Evolutionary conservation across 2,329 filamentous ascomycete species (phyloP).

Genomic region (Fusarium chlamydosporum): DNA sequence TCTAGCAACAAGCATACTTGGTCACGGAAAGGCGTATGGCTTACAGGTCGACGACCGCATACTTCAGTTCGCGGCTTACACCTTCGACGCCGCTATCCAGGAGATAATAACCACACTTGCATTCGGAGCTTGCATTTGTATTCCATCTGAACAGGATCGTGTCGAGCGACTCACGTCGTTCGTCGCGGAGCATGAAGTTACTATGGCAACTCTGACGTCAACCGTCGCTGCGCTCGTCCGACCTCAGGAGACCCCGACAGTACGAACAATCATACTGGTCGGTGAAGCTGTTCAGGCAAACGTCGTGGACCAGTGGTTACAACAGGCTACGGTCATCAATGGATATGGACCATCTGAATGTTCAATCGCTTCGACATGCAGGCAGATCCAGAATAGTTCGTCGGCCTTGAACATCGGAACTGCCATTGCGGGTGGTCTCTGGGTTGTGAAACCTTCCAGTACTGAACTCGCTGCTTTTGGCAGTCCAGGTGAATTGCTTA

Average conservation of each 20-base stretch:
- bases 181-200: background rate
- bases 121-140: conserved; percentile 8
- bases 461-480: conserved; percentile 10
- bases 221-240: conserved; percentile 6
- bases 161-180: conserved; percentile 5
- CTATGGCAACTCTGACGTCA: conserved; percentile 5
- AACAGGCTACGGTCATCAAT: conserved; percentile 7
- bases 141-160: conserved; percentile 9
- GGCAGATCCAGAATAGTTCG: conserved; percentile 2
- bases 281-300: conserved; percentile 14
- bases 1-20: conserved; percentile 8
- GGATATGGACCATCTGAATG: conserved; percentile 15
- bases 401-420: conserved; percentile 11
- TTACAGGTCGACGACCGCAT: background rate
- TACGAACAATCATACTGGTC: conserved; percentile 8
- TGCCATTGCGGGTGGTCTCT: conserved; percentile 11
- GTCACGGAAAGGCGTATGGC: conserved; percentile 3
- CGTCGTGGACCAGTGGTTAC: conserved; percentile 11
- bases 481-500: conserved; percentile 9
- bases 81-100: conserved; percentile 6
- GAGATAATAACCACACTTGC: conserved; percentile 5
- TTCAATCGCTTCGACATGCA: conserved; percentile 10
- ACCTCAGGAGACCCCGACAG: conserved; percentile 5
- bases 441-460: conserved; percentile 11
- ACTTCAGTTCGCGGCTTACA: conserved; percentile 10